These are phyloP conservation scores for Rhododendron kiyosumense DNA, from an alignment of 148 eudicot species.

Conservation along the genomic window DNA sequence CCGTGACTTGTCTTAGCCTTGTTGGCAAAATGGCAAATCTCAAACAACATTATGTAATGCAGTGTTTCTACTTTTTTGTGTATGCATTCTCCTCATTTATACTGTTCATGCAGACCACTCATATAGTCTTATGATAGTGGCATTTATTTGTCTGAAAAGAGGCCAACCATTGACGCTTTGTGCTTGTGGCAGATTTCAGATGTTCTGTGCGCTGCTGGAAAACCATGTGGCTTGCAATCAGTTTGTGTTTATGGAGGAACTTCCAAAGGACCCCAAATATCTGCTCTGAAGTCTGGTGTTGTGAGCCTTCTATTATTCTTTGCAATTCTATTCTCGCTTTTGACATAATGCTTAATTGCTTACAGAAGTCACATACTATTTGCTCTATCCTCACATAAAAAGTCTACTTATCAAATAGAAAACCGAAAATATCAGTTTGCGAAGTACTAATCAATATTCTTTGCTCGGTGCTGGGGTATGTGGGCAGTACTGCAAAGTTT, in stretches of 20 bases:
- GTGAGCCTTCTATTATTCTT: slow-evolving; percentile 37
- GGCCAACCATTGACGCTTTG: neutral
- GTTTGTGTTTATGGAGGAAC: slow-evolving; percentile 93
- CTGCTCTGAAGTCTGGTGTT: slow-evolving; percentile 83
- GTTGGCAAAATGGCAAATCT: neutral
- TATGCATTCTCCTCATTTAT: neutral
- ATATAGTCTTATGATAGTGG: neutral
- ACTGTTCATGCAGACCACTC: neutral
- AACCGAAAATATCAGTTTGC: neutral
- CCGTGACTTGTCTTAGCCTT: neutral
- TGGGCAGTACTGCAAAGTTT: neutral
- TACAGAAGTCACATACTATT: neutral
- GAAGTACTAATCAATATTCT: neutral
- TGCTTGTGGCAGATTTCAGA: slow-evolving; percentile 70
- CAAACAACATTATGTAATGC: neutral
- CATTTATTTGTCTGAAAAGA: neutral
- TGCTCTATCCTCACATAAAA: neutral
- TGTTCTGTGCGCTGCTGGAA: slow-evolving; percentile 77
- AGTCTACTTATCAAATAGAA: neutral
- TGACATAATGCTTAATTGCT: neutral
- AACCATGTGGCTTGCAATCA: slow-evolving; percentile 65
- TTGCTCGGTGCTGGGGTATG: neutral
- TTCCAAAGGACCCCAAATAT: slow-evolving; percentile 82
- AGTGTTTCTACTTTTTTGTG: neutral
- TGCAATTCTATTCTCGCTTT: neutral